Evolutionary conservation across 1,284 basidiomycete genomes (phyloP), one percentile per base, ranked within the genome.

Genomic region (Neotropicomus parvogracilis): DNA sequence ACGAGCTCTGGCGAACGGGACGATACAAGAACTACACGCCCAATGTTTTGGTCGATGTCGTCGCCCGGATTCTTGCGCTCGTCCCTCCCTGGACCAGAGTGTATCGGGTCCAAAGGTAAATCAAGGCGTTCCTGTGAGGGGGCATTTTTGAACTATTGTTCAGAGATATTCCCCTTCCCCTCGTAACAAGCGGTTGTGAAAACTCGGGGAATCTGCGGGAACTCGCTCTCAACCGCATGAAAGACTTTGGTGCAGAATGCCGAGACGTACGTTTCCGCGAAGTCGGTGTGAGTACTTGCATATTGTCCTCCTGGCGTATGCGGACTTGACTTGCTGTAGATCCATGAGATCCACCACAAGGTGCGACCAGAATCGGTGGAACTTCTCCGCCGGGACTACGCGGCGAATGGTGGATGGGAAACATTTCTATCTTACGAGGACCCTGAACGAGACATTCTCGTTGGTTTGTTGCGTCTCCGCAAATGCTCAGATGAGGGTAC

Each of bases 381-480:
- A 70, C 85, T 99, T n/a, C 82, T 99, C 31, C 83, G 97, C 45
- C 79, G 97, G 42, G 97, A 99, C 69, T 99, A 99, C 69, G 77
- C 89, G 3, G 97, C 97, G 24, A 99, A 99, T 61, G 95, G 92
- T 3, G 91, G 95, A 20, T 99, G 97, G 97, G 97, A 99, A 72
- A 98, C 95, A 0, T 99, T 99, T 80, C 74, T 99, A 14, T 95
- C 94, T 17, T 99, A 99, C 66, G 97, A 99, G 72, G 97, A 99
- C 68, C 95, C 95, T 4, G 91, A 94, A 67, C 83, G 83, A 53
- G 97, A 99, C 62, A 99, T 99, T 63, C 83, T 99, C 42, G 86
- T 99, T 50, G 97, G 97, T 11, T 73, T 99, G 24, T 75, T 99
- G 41, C 83, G 97, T 16, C 71, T 99, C 60, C 79, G 97, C 46